A percentile compares a stretch with the other conserved stretches of the same genome.
phyloP scores from a whole-genome alignment of 2,329 filamentous ascomycete species.

The Colletotrichum cereale region DNA sequence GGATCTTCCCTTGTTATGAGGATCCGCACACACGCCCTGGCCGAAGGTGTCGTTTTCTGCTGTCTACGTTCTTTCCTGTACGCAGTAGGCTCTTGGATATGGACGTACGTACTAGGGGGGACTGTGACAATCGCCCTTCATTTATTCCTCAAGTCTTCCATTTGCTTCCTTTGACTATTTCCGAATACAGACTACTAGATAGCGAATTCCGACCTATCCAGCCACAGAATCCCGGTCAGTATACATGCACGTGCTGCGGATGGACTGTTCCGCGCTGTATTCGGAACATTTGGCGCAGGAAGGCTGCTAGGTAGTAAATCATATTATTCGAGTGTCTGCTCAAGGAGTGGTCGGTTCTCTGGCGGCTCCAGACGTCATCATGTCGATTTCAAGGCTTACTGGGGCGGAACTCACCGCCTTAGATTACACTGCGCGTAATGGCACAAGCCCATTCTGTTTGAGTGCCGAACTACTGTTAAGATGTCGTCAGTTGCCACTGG shows the following conservation, averaged over 20 bases:
- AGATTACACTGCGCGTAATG: neutral
- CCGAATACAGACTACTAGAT: neutral
- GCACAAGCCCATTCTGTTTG: neutral
- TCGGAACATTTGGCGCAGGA: neutral
- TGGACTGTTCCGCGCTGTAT: too few relatives aligned
- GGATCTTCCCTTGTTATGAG: neutral
- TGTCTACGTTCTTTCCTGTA: neutral
- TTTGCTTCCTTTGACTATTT: neutral
- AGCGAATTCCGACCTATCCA: too few relatives aligned
- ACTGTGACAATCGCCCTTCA: neutral
- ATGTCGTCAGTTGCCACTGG: neutral
- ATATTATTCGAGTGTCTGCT: accelerated
- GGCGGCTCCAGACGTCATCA: neutral
- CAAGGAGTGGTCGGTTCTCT: neutral
- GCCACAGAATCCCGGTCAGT: neutral
- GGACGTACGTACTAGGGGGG: neutral
- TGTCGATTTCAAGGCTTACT: neutral
- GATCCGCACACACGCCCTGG: neutral
- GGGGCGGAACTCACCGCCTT: neutral
- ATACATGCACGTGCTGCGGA: neutral
- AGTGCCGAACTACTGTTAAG: too few relatives aligned
- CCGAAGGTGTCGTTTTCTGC: neutral
- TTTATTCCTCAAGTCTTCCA: neutral
- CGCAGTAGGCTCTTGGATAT: neutral
- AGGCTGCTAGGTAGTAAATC: too few relatives aligned